Evolutionary conservation across 2,329 filamentous ascomycete species (phyloP).

Genomic region (Ophiostoma ulmi): DNA sequence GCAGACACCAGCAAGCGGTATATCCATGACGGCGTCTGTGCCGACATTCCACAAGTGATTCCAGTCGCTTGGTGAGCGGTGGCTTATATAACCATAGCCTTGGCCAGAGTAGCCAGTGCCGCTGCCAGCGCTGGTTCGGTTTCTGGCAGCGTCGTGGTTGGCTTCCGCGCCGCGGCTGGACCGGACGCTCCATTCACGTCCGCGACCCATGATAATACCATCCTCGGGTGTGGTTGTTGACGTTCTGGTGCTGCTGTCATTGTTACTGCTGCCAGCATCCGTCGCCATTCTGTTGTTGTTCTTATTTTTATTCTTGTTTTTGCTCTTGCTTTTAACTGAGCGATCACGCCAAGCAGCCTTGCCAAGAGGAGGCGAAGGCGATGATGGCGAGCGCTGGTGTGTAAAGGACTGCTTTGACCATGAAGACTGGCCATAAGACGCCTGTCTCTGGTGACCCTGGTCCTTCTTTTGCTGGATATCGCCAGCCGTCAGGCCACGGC

Average conservation of each 20-base stretch:
- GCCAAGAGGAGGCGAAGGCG: conserved; percentile 26
- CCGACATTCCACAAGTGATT: conserved; percentile 80
- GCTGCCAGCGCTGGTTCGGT: background rate
- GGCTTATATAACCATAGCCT: background rate
- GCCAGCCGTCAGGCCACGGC: conserved; percentile 20
- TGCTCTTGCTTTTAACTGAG: conserved; percentile 30
- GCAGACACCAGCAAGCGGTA: conserved; percentile 89
- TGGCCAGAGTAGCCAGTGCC: conserved; percentile 7
- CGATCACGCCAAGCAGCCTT: conserved; percentile 21
- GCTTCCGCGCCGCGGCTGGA: background rate
- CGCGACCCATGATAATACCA: conserved; percentile 24
- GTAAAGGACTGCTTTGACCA: conserved; percentile 9
- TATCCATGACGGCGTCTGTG: conserved; percentile 95
- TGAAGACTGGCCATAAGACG: conserved; percentile 12
- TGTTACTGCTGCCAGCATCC: conserved; percentile 23
- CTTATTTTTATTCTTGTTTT: conserved; percentile 25
- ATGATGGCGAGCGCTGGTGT: conserved; percentile 26
- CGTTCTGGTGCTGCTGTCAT: conserved; percentile 14
- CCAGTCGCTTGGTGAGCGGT: conserved; percentile 55
- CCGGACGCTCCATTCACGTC: conserved; percentile 17
- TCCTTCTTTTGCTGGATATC: conserved; percentile 10
- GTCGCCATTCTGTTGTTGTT: background rate
- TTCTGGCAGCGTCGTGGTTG: background rate
- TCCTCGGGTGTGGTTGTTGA: conserved; percentile 13
- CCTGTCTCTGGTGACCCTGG: conserved; percentile 16